Percentiles rank a stretch among this genome's conserved stretches.
Conservation (phyloP, 148 eudicot genomes). For the Cornus kousa region DNA sequence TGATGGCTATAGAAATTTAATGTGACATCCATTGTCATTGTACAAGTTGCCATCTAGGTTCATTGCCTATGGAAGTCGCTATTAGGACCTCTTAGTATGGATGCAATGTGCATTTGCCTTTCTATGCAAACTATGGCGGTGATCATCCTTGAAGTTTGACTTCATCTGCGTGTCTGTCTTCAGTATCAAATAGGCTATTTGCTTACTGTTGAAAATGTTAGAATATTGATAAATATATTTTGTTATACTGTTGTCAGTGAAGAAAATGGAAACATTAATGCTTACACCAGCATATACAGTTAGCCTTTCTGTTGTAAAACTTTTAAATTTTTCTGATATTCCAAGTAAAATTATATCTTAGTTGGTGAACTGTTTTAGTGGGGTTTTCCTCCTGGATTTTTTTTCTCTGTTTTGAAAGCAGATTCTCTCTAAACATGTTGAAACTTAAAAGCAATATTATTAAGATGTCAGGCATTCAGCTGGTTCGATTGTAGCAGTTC, state of each 20-base stretch:
- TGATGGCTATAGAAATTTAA: neutral
- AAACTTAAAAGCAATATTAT: conserved; percentile 11
- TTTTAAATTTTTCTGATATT: neutral
- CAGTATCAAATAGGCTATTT: neutral
- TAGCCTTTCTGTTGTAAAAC: neutral
- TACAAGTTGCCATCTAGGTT: neutral
- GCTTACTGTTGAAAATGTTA: neutral
- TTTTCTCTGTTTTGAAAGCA: neutral
- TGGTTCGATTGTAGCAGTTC: conserved; percentile 75
- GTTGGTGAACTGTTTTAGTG: neutral
- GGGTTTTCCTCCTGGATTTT: neutral
- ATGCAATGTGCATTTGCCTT: neutral
- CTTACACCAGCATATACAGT: too few species aligned
- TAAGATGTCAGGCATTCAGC: conserved; percentile 80
- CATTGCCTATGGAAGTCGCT: neutral
- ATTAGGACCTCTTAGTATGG: neutral
- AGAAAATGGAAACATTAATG: too few species aligned
- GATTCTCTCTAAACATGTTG: conserved; percentile 11
- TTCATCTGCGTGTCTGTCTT: neutral
- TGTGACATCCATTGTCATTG: neutral
- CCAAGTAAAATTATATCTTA: neutral
- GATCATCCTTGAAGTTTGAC: neutral
- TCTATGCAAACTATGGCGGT: neutral
- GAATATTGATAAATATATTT: neutral
- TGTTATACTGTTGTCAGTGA: neutral